Evolutionary conservation across 768 basidiomycete genomes (phyloP).

Genomic region (Mycena amicta): DNA sequence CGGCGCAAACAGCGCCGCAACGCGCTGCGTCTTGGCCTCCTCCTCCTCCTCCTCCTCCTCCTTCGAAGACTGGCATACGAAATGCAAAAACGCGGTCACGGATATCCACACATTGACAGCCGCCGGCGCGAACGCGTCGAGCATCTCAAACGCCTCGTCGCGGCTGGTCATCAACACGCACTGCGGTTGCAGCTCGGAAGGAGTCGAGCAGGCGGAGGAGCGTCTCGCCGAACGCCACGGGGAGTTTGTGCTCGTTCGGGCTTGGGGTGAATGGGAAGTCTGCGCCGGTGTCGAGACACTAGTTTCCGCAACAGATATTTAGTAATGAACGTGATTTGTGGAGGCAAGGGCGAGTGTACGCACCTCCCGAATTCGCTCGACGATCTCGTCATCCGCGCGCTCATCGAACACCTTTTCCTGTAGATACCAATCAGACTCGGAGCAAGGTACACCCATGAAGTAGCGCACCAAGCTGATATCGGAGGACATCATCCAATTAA

Average conservation of each 20-base stretch:
- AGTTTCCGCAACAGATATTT: neutral
- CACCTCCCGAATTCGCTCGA: constrained; percentile 65
- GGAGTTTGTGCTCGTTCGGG: constrained; percentile 33
- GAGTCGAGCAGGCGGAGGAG: constrained; percentile 58
- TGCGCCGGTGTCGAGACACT: constrained; percentile 76
- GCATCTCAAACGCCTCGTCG: constrained; percentile 77
- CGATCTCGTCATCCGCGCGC: constrained; percentile 45
- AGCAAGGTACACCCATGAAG: neutral
- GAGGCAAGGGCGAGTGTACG: constrained; percentile 15
- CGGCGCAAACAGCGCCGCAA: constrained; percentile 63
- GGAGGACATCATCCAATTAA: constrained; percentile 78
- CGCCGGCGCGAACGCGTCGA: constrained; percentile 44
- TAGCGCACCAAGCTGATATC: constrained; percentile 31
- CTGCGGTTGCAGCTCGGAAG: constrained; percentile 49
- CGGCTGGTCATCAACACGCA: constrained; percentile 56
- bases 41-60: constrained; percentile 32
- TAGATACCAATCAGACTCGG: neutral
- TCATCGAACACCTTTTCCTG: constrained; percentile 57
- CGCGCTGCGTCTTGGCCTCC: constrained; percentile 29
- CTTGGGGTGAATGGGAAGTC: constrained; percentile 54
- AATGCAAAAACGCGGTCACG: constrained; percentile 73
- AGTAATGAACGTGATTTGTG: no score
- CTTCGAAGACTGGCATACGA: constrained; percentile 48
- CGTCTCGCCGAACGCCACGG: constrained; percentile 56
- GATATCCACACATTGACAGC: constrained; percentile 80